Conservation (phyloP, 257 asterid species). For the Lantana camara region DNA sequence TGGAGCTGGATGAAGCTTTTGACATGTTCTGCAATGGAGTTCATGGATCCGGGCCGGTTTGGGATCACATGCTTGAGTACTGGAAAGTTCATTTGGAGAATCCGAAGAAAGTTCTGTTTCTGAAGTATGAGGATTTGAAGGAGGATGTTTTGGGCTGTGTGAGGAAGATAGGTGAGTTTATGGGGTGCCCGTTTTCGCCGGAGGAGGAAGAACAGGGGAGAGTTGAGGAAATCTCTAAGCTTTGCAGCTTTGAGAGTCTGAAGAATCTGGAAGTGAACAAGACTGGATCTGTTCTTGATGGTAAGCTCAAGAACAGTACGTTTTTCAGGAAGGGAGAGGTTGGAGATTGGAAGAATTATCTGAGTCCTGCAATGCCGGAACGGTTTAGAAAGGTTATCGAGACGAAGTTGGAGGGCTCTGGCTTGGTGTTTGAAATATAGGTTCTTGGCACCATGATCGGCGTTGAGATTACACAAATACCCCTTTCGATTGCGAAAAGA, state of each 20-base stretch:
- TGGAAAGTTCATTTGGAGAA: no score
- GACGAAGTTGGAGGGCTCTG: neutral
- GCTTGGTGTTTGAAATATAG: neutral
- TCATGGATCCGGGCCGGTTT: slow-evolving; percentile 11
- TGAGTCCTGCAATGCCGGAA: slow-evolving; percentile 13
- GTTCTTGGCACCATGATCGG: no score
- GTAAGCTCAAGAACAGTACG: no score
- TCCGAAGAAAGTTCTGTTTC: no score
- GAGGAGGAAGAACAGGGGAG: neutral
- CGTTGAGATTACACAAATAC: no score
- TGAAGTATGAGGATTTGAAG: no score
- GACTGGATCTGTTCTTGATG: neutral
- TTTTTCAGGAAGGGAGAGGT: slow-evolving; percentile 13
- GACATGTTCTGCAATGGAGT: slow-evolving; percentile 23
- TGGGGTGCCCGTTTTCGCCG: neutral
- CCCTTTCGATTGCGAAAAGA: no score
- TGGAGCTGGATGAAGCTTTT: neutral
- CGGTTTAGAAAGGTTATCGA: neutral
- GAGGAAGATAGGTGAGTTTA: no score
- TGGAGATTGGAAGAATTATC: slow-evolving; percentile 28
- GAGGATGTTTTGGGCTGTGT: no score
- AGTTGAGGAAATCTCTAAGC: neutral
- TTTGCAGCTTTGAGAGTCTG: slow-evolving; percentile 5
- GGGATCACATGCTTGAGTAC: slow-evolving; percentile 17
- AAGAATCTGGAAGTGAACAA: slow-evolving; percentile 9